Evolutionary conservation across 257 asterid species (phyloP), one percentile per base, ranked within the genome.

Genomic region (Sherardia arvensis): DNA sequence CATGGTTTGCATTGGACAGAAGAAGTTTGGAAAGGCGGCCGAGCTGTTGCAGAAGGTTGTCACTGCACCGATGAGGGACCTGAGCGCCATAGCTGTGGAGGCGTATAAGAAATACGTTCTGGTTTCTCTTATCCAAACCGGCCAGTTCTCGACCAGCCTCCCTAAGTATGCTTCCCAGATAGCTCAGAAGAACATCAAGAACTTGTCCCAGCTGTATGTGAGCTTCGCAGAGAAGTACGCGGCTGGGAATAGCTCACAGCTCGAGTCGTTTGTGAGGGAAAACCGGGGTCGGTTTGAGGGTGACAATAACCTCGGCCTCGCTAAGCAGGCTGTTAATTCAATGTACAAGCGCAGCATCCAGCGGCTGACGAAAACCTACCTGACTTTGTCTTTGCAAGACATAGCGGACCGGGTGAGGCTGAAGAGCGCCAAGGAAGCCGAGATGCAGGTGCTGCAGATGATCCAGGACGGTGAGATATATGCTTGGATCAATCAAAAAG

Each of bases 371-470:
- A 97, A 87, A 80, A 93, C 95, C 4, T 90, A 93, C 73, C 77
- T 90, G 61, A 93, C 97, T 40, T 93, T 93, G 56, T 93, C 99
- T 76, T 96, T 90, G 54, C 88, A 93, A 80, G 99, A 90, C 74
- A 93, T 93, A 60, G 99, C 99, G 17, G 79, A 73, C 70, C 77
- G 83, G 0, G 99, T 87, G 73, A 85, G 87, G 64, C 75, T 93
- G 59, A 78, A 71, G 68, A 82, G 90, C 56, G 76, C 99, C 45
- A 93, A 87, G 78, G 96, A 87, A 78, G 97, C 99, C 23, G 99
- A 90, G 76, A 87, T 93, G 99, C 95, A 85, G 54, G 97, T 93
- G 45, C 97, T 93, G 67, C 94, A 90, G 74, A 93, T 93, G 99
- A 93, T 93, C 74, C 93, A 93, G 71, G 94, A 78, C 73, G 97